Evolutionary conservation across 2,329 filamentous ascomycete genomes (phyloP), one percentile per base, ranked within the genome.

Genomic region (Daldinia eschscholtzii): DNA sequence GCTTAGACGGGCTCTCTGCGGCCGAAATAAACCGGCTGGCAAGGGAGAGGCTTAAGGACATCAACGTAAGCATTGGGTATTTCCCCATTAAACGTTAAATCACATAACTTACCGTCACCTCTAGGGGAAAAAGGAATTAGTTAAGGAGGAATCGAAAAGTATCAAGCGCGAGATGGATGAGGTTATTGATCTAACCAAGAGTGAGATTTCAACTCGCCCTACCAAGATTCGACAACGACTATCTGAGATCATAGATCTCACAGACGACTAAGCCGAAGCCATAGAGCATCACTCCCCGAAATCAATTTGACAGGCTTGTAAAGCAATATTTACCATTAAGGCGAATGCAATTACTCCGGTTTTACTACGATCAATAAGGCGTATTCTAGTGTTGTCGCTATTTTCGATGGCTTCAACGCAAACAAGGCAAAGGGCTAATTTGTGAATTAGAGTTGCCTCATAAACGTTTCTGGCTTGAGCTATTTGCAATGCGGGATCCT

Each of bases 111-210:
- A 65, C 68, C 37, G 42, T 13, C 28, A 15, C 13, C 1, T 48
- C 18, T 6, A 64, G 65, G 35, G 7, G 48, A 28, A 55, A 56
- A 72, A 69, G 37, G 5, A 9, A 3, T 13, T 52, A 12, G 33
- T 69, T 50, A 76, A 74, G 57, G 44, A 67, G 50, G 57, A 70
- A 48, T 23, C 33, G 26, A 48, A 15, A 6, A 6, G 57, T 6
- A 67, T 76, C 65, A 81, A 81, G 64, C 74, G 75, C 13, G 77
- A 75, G 13, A 62, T 69, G 15, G 67, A 64, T 35, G 74, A 77
- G 20, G 28, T 70, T n/a, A 42, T 73, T 33, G 78, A 79, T 33
- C 70, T 79, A 6, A 78, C 76, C 0, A 4, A 20, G 12, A 6
- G 23, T 55, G 30, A 15, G 26, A 20, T 23, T 37, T 26, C 33